A percentile compares a stretch with the other conserved stretches of the same genome.
These are phyloP conservation scores for Colletotrichum theobromicola DNA, from an alignment of 2,329 filamentous ascomycete genomes.

Conservation along the genomic window DNA sequence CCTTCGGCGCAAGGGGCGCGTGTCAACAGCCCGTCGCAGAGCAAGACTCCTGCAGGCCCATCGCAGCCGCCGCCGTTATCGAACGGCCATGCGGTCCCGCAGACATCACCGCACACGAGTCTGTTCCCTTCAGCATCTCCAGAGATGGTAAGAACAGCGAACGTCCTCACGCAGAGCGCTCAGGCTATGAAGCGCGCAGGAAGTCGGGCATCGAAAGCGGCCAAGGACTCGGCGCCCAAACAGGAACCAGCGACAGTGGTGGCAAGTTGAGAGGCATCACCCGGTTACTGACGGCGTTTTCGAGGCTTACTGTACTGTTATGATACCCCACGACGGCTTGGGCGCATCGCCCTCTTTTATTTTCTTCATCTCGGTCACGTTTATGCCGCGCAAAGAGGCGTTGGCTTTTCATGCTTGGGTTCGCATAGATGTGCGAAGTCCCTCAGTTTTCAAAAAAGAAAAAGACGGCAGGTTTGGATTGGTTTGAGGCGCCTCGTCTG, in stretches of 20 bases:
- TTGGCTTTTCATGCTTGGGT: background rate
- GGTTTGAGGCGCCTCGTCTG: background rate
- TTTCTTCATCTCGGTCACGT: background rate
- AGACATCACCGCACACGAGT: slow-evolving; percentile 1
- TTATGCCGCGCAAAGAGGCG: background rate
- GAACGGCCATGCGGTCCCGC: slow-evolving; percentile 7
- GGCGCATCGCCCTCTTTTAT: slow-evolving; percentile 3
- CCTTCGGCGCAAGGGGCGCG: slow-evolving; percentile 27
- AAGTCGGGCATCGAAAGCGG: slow-evolving; percentile 20
- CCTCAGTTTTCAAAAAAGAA: background rate
- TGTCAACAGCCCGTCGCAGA: slow-evolving; percentile 11
- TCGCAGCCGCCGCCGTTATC: slow-evolving; percentile 4
- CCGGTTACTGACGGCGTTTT: slow-evolving; percentile 18
- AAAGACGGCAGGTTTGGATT: background rate
- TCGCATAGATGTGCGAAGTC: background rate
- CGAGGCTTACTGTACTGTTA: slow-evolving; percentile 23
- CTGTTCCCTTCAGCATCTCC: slow-evolving; percentile 18
- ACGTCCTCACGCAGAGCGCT: slow-evolving; percentile 17
- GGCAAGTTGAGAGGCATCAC: slow-evolving; percentile 20
- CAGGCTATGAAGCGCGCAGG: slow-evolving; percentile 23
- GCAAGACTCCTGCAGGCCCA: slow-evolving; percentile 7
- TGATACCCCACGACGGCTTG: slow-evolving; percentile 23
- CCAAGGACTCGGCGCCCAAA: slow-evolving; percentile 19
- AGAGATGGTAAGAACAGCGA: slow-evolving; percentile 19
- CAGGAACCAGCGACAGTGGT: slow-evolving; percentile 18